phyloP scores from a whole-genome alignment of 2,329 filamentous ascomycete species.

The Keithomyces neogunnii region DNA sequence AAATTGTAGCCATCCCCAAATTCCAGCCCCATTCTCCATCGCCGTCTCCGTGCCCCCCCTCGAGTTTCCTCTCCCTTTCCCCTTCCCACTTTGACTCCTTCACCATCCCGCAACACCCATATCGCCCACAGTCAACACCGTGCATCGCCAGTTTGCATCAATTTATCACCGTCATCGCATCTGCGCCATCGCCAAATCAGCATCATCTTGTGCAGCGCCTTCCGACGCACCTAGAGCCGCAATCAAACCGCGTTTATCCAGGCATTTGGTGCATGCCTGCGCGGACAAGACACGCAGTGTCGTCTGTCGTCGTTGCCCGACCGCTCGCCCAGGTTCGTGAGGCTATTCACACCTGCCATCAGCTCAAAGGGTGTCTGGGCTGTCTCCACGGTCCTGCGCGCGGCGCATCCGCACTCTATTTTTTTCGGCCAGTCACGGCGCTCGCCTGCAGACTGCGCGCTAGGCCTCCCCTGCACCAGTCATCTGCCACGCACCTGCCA shows the following conservation, averaged over 20 bases:
- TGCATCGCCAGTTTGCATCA: constrained; percentile 27
- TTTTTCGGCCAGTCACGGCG: constrained; percentile 15
- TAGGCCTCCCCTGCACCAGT: constrained; percentile 3
- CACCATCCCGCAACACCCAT: constrained; percentile 26
- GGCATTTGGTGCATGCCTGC: constrained; percentile 15
- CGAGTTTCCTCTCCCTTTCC: constrained; percentile 13
- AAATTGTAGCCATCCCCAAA: constrained; percentile 19
- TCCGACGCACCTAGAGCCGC: constrained; percentile 19
- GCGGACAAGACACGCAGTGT: constrained; percentile 6
- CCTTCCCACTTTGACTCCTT: constrained; percentile 18
- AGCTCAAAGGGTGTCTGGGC: constrained; percentile 5
- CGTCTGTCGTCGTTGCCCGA: constrained; percentile 13
- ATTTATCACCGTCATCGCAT: constrained; percentile 25
- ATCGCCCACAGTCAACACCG: constrained; percentile 20
- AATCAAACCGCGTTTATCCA: constrained; percentile 14
- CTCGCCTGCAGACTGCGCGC: constrained; percentile 4
- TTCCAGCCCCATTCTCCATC: constrained; percentile 12
- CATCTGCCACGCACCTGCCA: not conserved
- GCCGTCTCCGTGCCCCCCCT: constrained; percentile 11
- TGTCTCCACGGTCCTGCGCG: constrained; percentile 6
- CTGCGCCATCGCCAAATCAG: constrained; percentile 26
- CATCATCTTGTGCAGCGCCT: constrained; percentile 24
- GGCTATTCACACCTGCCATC: constrained; percentile 28
- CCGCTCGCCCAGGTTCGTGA: constrained; percentile 21
- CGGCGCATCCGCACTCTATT: constrained; percentile 9